Evolutionary conservation across 371 early-diverging fungal genomes (phyloP).

Genomic region (Smittium culicis): DNA sequence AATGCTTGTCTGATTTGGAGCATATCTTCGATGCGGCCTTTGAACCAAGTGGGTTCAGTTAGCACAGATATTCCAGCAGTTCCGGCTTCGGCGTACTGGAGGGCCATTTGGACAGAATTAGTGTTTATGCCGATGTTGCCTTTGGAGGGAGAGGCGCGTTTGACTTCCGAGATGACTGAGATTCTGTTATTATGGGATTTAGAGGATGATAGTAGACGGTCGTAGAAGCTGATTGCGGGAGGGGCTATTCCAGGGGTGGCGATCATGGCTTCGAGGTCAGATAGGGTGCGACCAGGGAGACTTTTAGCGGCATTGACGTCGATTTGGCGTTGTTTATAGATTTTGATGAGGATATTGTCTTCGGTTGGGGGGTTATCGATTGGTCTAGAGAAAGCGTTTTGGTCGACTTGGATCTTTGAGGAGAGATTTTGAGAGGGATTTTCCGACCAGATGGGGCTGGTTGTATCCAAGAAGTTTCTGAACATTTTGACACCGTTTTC

Average conservation of each 20-base stretch:
- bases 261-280: conserved; percentile 52
- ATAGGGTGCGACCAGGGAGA: conserved; percentile 54
- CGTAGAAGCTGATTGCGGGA: conserved; percentile 56
- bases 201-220: conserved; percentile 41
- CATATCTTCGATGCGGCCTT: conserved; percentile 81
- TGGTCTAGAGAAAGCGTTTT: neutral
- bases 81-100: conserved; percentile 72
- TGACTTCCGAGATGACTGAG: conserved; percentile 89
- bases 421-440: conserved; percentile 22
- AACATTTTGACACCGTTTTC: conserved; percentile 77
- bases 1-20: conserved; percentile 62
- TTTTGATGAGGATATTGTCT: conserved; percentile 24
- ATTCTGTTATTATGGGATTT: conserved; percentile 25
- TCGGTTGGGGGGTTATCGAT: conserved; percentile 21
- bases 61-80: conserved; percentile 88
- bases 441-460: conserved; percentile 75
- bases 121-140: conserved; percentile 69
- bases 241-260: conserved; percentile 50
- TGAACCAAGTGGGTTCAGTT: conserved; percentile 96
- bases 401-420: conserved; percentile 18
- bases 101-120: conserved; percentile 72
- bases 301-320: conserved; percentile 61
- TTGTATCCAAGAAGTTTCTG: conserved; percentile 69
- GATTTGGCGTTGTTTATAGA: conserved; percentile 50
- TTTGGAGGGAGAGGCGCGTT: conserved; percentile 94